These are phyloP conservation scores for Inonotus hispidus DNA, from an alignment of 1,284 basidiomycete species.

Conservation along the genomic window DNA sequence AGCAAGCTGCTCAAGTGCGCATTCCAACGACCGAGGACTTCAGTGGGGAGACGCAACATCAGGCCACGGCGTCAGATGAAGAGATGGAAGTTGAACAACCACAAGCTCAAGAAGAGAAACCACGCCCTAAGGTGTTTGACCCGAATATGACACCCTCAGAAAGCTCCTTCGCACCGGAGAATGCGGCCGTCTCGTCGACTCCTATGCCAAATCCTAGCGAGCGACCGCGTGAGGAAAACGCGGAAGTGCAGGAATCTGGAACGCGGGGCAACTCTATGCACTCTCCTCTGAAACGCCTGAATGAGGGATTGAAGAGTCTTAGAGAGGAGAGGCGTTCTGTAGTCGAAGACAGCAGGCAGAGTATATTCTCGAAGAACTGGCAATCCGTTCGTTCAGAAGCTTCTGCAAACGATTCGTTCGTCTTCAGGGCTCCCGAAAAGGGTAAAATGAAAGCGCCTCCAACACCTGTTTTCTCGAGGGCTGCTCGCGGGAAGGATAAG, in stretches of 20 bases:
- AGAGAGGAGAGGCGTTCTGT: slow-evolving; percentile 31
- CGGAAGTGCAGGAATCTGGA: slow-evolving; percentile 41
- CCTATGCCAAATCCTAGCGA: slow-evolving; percentile 49
- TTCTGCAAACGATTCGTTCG: slow-evolving; percentile 20
- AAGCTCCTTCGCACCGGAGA: slow-evolving; percentile 58
- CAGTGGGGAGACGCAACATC: slow-evolving; percentile 43
- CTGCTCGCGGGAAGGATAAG: slow-evolving; percentile 30
- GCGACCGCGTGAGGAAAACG: slow-evolving; percentile 23
- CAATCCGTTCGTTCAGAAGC: slow-evolving; percentile 14
- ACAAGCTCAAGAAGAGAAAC: slow-evolving; percentile 12
- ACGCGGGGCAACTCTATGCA: slow-evolving; percentile 63
- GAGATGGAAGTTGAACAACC: slow-evolving; percentile 29
- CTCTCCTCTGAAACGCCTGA: slow-evolving; percentile 70
- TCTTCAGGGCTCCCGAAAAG: slow-evolving; percentile 31
- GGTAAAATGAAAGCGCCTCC: slow-evolving; percentile 32
- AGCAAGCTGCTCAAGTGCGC: slow-evolving; percentile 82
- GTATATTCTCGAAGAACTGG: slow-evolving; percentile 22
- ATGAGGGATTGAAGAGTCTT: slow-evolving; percentile 60
- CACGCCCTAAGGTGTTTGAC: slow-evolving; percentile 24
- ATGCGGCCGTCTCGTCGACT: slow-evolving; percentile 68
- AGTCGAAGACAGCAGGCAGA: slow-evolving; percentile 15
- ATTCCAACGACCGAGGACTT: slow-evolving; percentile 69
- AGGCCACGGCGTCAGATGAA: slow-evolving; percentile 20
- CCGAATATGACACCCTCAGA: slow-evolving; percentile 32
- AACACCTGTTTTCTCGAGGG: slow-evolving; percentile 45